Conservation (phyloP, 2,329 filamentous ascomycete species). For the Sarocladium oryzae region DNA sequence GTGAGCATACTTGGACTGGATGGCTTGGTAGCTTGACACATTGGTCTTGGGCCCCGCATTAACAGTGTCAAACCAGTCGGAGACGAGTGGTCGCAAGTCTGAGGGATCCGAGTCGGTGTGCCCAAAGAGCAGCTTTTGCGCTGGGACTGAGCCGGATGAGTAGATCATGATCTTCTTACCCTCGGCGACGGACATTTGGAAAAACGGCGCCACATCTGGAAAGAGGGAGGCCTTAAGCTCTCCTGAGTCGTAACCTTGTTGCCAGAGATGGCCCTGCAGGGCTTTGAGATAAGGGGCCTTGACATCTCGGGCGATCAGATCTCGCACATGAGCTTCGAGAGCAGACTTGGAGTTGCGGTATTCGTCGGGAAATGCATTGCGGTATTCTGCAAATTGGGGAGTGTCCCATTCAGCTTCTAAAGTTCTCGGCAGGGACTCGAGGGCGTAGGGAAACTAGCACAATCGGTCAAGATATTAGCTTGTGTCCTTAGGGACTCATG, state of each 20-base stretch:
- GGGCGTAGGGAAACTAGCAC: slow-evolving; percentile 70
- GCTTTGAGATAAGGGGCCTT: slow-evolving; percentile 74
- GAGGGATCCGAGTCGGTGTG: slow-evolving; percentile 53
- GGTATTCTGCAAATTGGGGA: slow-evolving; percentile 58
- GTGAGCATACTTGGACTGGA: slow-evolving; percentile 40
- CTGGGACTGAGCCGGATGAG: slow-evolving; percentile 72
- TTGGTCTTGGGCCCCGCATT: slow-evolving; percentile 73
- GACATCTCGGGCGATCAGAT: slow-evolving; percentile 65
- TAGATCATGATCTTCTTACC: slow-evolving; percentile 66
- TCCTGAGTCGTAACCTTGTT: slow-evolving; percentile 64
- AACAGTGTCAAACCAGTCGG: slow-evolving; percentile 71
- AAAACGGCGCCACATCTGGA: slow-evolving; percentile 60
- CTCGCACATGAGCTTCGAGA: slow-evolving; percentile 60
- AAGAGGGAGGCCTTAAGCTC: slow-evolving; percentile 68
- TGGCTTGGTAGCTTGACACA: slow-evolving; percentile 58
- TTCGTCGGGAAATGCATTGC: slow-evolving; percentile 62
- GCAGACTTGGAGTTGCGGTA: slow-evolving; percentile 51
- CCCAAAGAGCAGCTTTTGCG: slow-evolving; percentile 73
- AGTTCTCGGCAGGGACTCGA: slow-evolving; percentile 57
- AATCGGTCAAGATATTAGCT: background rate
- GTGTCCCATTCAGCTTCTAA: slow-evolving; percentile 62
- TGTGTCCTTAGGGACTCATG: no score
- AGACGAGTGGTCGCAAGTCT: slow-evolving; percentile 54
- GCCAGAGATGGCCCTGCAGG: slow-evolving; percentile 75
- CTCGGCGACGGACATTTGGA: slow-evolving; percentile 50